Evolutionary conservation across 805 yeast genomes (phyloP).

Genomic region (Myxozyma vanderwaltii): DNA sequence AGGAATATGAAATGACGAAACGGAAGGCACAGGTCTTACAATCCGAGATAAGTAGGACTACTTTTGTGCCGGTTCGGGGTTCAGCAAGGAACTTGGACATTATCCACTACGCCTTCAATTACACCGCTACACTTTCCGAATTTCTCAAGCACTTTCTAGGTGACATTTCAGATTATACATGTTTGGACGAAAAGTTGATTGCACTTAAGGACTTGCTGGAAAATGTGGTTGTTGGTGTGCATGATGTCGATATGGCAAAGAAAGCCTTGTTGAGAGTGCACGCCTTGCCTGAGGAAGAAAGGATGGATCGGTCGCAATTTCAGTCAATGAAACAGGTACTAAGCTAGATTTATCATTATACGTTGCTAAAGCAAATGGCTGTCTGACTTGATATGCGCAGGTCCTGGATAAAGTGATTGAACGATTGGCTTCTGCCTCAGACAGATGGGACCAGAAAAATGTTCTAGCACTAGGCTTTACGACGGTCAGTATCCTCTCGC

Average conservation of each 20-base stretch:
- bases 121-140: not conserved
- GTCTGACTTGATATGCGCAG: not conserved
- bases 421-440: not conserved
- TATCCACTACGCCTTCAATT: not conserved
- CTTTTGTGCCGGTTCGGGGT: not conserved
- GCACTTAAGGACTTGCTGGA: not conserved
- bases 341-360: too few relatives aligned
- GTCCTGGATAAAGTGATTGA: not conserved
- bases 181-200: not conserved
- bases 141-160: constrained; percentile 3
- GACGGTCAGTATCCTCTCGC: not conserved
- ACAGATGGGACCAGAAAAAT: not conserved
- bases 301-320: not conserved
- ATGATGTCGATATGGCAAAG: not conserved
- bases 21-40: not conserved
- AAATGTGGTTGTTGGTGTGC: constrained; percentile 3
- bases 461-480: constrained; percentile 15
- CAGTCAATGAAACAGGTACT: constrained; percentile 2
- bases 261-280: not conserved
- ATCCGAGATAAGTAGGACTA: not conserved
- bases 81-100: not conserved
- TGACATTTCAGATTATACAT: too few relatives aligned
- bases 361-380: too few relatives aligned
- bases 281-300: not conserved
- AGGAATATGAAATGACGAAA: too few relatives aligned